These are phyloP conservation scores for Globomyces sp. DNA, from an alignment of 371 early-diverging fungal species.

Conservation along the genomic window DNA sequence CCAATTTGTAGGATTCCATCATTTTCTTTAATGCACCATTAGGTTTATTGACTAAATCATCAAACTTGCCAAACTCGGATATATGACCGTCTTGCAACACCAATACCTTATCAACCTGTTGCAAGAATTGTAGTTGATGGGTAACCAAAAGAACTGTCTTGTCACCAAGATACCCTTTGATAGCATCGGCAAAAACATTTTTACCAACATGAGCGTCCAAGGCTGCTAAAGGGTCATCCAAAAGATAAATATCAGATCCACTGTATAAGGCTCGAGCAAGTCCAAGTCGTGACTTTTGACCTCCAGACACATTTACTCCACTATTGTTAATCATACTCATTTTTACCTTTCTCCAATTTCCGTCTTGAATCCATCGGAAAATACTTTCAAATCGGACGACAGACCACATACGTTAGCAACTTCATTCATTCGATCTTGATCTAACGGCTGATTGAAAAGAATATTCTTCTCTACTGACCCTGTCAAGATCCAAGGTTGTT, in stretches of 20 bases:
- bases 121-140: constrained; percentile 27
- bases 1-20: constrained; percentile 16
- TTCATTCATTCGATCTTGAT: constrained; percentile 31
- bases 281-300: constrained; percentile 52
- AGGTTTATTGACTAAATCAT: constrained; percentile 18
- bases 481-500: constrained; percentile 54
- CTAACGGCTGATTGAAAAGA: constrained; percentile 34
- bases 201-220: constrained; percentile 84
- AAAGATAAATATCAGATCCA: constrained; percentile 66
- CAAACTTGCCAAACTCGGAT: constrained; percentile 26
- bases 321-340: constrained; percentile 4
- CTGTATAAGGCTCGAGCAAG: constrained; percentile 64
- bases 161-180: constrained; percentile 49
- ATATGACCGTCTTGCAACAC: constrained; percentile 28
- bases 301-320: constrained; percentile 49
- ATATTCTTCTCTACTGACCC: constrained; percentile 44
- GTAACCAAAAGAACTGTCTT: constrained; percentile 30
- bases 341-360: constrained; percentile 22
- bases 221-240: constrained; percentile 73
- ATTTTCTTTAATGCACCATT: constrained; percentile 1
- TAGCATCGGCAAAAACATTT: constrained; percentile 69
- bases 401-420: constrained; percentile 40
- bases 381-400: constrained; percentile 38
- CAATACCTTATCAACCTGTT: constrained; percentile 21
- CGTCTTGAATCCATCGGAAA: constrained; percentile 44